A percentile compares a stretch with the other conserved stretches of the same genome.
phyloP scores from a whole-genome alignment of 805 yeast species.

The Vanderwaltozyma tropicalis region DNA sequence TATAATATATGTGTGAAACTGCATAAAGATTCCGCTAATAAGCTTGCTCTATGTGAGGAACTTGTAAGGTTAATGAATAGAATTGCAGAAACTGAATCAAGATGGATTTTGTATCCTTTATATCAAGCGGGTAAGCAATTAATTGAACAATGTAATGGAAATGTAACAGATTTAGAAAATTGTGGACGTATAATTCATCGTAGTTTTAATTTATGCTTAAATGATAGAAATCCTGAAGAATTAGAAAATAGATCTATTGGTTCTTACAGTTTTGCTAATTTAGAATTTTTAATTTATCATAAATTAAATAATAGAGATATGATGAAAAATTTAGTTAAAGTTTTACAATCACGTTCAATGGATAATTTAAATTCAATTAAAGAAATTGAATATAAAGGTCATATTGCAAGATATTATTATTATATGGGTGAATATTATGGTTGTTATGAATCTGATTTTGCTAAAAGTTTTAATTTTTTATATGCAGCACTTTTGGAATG shows the following conservation, averaged over 20 bases:
- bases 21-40: background rate
- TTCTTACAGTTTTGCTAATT: slow-evolving; percentile 60
- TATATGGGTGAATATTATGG: slow-evolving; percentile 58
- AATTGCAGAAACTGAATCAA: slow-evolving; percentile 41
- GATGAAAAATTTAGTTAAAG: slow-evolving; percentile 66
- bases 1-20: slow-evolving; percentile 10
- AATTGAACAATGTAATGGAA: slow-evolving; percentile 25
- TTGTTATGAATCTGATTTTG: slow-evolving; percentile 49
- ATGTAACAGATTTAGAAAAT: slow-evolving; percentile 30
- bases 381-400: background rate
- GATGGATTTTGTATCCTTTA: slow-evolving; percentile 35
- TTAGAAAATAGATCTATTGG: slow-evolving; percentile 45
- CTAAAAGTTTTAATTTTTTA: slow-evolving; percentile 41
- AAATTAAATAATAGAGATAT: slow-evolving; percentile 55
- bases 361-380: slow-evolving; percentile 15
- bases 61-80: slow-evolving; percentile 40
- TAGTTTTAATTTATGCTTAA: slow-evolving; percentile 66
- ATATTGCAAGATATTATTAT: slow-evolving; percentile 32
- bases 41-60: slow-evolving; percentile 26
- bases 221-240: slow-evolving; percentile 56
- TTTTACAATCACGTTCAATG: slow-evolving; percentile 35
- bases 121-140: slow-evolving; percentile 15
- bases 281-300: slow-evolving; percentile 61
- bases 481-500: slow-evolving; percentile 33
- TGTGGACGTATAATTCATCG: slow-evolving; percentile 59